Conservation (phyloP, 139 green algal species). For the Asterochloris sp. region DNA sequence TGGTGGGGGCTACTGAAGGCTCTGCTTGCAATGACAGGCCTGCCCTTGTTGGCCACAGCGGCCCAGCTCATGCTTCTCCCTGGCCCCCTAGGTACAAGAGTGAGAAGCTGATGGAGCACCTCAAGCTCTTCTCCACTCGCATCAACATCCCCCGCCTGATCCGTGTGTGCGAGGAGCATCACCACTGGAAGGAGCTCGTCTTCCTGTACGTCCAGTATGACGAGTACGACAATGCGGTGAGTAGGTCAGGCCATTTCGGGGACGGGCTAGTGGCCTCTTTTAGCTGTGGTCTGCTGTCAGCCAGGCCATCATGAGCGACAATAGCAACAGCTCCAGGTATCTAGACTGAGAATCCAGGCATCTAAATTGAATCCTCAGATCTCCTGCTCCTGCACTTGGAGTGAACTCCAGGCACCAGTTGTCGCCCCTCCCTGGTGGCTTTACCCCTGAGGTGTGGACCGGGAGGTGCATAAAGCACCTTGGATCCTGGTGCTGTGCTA, state of each 20-base stretch:
- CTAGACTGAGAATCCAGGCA: neutral
- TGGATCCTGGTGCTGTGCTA: too few species aligned
- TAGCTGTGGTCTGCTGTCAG: constrained; percentile 1
- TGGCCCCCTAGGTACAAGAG: constrained; percentile 87
- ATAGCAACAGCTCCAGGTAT: neutral
- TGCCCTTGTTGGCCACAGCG: too few species aligned
- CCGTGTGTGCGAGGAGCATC: constrained; percentile 88
- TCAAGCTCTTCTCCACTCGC: constrained; percentile 96
- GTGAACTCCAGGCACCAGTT: too few species aligned
- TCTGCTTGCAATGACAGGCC: too few species aligned
- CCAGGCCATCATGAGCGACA: neutral
- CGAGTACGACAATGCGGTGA: constrained; percentile 96
- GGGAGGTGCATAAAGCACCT: too few species aligned
- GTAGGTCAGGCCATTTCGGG: constrained; percentile 7
- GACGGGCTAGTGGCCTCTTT: too few species aligned
- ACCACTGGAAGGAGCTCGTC: constrained; percentile 95
- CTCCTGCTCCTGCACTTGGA: too few species aligned
- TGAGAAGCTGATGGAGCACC: constrained; percentile 98
- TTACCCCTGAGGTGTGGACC: too few species aligned
- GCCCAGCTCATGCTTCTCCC: neutral
- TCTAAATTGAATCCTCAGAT: neutral
- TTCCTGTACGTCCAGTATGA: constrained; percentile 97
- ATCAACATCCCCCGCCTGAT: constrained; percentile 99
- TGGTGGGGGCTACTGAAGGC: too few species aligned
- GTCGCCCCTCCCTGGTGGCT: too few species aligned